Conservation (phyloP, 371 early-diverging fungal species). For the Fennellomyces sp. region DNA sequence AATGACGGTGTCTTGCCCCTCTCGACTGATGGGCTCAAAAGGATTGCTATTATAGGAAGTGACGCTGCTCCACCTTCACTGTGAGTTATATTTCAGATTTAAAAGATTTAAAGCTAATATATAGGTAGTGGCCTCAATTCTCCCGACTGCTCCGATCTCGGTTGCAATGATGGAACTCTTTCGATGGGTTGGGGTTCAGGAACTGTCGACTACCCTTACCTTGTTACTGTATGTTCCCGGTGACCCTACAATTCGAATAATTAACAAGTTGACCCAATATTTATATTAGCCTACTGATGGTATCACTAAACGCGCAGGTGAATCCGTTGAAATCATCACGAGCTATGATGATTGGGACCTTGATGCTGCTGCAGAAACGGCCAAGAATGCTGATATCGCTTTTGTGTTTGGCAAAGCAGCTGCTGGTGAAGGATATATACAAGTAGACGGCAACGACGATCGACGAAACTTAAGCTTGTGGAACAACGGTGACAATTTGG, state of each 20-base stretch:
- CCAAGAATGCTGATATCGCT: slow-evolving; percentile 44
- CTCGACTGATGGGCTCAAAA: slow-evolving; percentile 14
- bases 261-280: neutral
- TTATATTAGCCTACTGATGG: slow-evolving; percentile 31
- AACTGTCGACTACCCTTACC: slow-evolving; percentile 57
- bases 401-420: slow-evolving; percentile 63
- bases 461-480: slow-evolving; percentile 60
- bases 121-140: slow-evolving; percentile 20
- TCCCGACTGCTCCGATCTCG: slow-evolving; percentile 20
- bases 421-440: slow-evolving; percentile 58
- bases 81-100: slow-evolving; percentile 14
- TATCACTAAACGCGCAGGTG: slow-evolving; percentile 39
- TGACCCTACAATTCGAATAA: too few species aligned
- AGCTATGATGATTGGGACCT: slow-evolving; percentile 24
- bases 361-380: slow-evolving; percentile 23
- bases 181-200: slow-evolving; percentile 72
- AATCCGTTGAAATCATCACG: slow-evolving; percentile 24
- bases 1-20: slow-evolving; percentile 51
- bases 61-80: slow-evolving; percentile 37
- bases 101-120: neutral
- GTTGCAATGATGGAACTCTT: slow-evolving; percentile 47
- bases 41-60: slow-evolving; percentile 53
- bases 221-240: slow-evolving; percentile 40
- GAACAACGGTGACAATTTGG: slow-evolving; percentile 63
- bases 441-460: slow-evolving; percentile 50